Evolutionary conservation across 2,329 filamentous ascomycete species (phyloP), one percentile per base, ranked within the genome.

Genomic region (Didymella sp.): DNA sequence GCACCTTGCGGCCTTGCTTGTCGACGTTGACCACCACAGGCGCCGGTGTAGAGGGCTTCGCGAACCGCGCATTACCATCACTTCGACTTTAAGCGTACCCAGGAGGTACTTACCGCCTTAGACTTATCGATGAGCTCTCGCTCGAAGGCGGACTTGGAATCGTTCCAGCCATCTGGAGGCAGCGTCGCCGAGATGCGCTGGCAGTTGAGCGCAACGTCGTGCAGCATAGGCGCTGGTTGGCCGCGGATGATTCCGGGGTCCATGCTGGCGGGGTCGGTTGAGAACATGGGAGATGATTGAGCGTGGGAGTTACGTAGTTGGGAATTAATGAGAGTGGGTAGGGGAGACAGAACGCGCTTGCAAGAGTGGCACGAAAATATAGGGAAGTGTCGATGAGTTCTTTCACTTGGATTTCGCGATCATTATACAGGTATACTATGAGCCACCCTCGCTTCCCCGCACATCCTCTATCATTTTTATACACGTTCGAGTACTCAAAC

Each of bases 81-180:
- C 7, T 11, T 15, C 19, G 4, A n/a, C 3, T 5, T 6, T 21
- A 4, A 9, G 12, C 0, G 4, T 12, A 7, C 22, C n/a, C 8
- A 6, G n/a, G 28, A 28, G 28, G 17, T n/a, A 37, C n/a, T 43
- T 8, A 21, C 22, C 7, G 19, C 8, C 3, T 21, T 35, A 12
- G 17, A 12, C 13, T 11, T 21, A 2, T n/a, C n/a, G 28, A 4
- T 25, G 5, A 22, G 4, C 15, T 51, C 38, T 19, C 15, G 40
- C 30, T 43, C 22, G 4, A 44, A 22, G 11, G 48, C 43, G 12
- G 17, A 35, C 3, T 15, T 22, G 22, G 30, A n/a, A 19, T 35
- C 4, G 19, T 60, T 51, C 63, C 60, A 69, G 9, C 44, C 47
- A 25, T 69, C 61, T 9, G 62, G 63, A n/a, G 60, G 63, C 8